Evolutionary conservation across 768 basidiomycete species (phyloP), one percentile per base, ranked within the genome.

Genomic region (Pulveroboletus sp.): DNA sequence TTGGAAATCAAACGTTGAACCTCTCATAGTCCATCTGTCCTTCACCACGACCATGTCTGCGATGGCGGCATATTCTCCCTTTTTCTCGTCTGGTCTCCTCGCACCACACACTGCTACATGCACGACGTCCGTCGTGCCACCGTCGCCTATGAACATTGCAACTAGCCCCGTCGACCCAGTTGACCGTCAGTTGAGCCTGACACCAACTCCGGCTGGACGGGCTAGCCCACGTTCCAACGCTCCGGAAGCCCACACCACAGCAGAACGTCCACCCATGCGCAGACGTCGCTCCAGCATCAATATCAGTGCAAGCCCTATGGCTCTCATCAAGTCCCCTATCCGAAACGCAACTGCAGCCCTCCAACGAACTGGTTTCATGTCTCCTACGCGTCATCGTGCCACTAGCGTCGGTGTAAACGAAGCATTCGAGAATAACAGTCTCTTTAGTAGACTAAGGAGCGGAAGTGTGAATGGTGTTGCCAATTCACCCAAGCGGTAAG

Each of bases 81-180:
- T 86, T 58, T 86, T 86, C 67, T 82, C 83, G 30, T 84, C 83
- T 36, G 84, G 84, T 18, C 74, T 86, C 32, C 78, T 84, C 33
- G 83, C 83, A 13, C 71, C 78, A 5, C 71, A 70, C 38, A 55
- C 66, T 37, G 21, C 21, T 2, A 21, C 21, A 21, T 57, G 57
- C 42, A 47, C 62, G 26, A 51, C 63, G 11, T 60, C 68, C 3
- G 45, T 53, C 13, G 54, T 66, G 24, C 61, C 63, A 1, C 65
- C 66, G 24, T 68, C 60, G 8, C 59, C 57, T 2, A 51, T 55
- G 39, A 43, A 43, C 6, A 41, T 59, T 18, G 57, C 64, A 28
- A 47, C 59, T 33, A 57, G 40, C 28, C 52, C 56, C 15, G 55
- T 55, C 24, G 64, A 67, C 48, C 64, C 73, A 39, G 63, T 67